Percentiles rank a stretch among this genome's conserved stretches.
Evolutionary conservation across 257 asterid species (phyloP).

Genomic region (Oldenlandia corymbosa): DNA sequence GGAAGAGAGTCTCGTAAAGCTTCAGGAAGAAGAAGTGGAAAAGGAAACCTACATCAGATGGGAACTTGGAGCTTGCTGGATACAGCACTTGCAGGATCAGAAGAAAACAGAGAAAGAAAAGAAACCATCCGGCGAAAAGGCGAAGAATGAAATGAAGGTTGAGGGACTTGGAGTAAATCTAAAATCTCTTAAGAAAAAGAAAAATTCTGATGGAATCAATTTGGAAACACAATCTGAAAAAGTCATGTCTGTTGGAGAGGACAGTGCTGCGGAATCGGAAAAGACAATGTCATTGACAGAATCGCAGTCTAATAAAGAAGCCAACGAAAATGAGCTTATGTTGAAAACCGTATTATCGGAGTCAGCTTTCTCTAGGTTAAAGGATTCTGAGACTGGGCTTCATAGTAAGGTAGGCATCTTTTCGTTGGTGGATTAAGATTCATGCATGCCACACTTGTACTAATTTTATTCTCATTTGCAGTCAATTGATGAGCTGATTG

Average conservation of each 20-base stretch:
- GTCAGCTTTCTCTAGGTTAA: conserved; percentile 62
- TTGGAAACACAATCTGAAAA: conserved; percentile 40
- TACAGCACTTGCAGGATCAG: conserved; percentile 95
- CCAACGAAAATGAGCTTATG: conserved; percentile 53
- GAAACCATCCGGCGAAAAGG: conserved; percentile 56
- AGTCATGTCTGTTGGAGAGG: conserved; percentile 30
- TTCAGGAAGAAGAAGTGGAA: conserved; percentile 59
- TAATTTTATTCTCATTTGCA: conserved; percentile 38
- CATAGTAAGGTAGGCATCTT: conserved; percentile 62
- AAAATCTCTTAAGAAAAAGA: conserved; percentile 80
- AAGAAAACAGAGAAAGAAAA: conserved; percentile 86
- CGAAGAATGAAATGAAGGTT: conserved; percentile 80
- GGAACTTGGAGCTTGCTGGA: conserved; percentile 99
- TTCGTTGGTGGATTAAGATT: conserved; percentile 2
- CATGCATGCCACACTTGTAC: conserved; percentile 16
- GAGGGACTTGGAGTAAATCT: conserved; percentile 96
- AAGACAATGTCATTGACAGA: conserved; percentile 30
- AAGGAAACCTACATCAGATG: conserved; percentile 74
- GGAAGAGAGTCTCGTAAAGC: conserved; percentile 76
- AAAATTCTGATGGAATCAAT: conserved; percentile 43
- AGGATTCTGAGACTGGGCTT: conserved; percentile 89
- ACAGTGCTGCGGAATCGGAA: conserved; percentile 43
- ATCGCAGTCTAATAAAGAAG: conserved; percentile 43
- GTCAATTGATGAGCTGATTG: conserved; percentile 74
- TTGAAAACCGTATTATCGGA: conserved; percentile 59